Evolutionary conservation across 345 rosid species (phyloP), one percentile per base, ranked within the genome.

Genomic region (Aquilaria yunnanensis): DNA sequence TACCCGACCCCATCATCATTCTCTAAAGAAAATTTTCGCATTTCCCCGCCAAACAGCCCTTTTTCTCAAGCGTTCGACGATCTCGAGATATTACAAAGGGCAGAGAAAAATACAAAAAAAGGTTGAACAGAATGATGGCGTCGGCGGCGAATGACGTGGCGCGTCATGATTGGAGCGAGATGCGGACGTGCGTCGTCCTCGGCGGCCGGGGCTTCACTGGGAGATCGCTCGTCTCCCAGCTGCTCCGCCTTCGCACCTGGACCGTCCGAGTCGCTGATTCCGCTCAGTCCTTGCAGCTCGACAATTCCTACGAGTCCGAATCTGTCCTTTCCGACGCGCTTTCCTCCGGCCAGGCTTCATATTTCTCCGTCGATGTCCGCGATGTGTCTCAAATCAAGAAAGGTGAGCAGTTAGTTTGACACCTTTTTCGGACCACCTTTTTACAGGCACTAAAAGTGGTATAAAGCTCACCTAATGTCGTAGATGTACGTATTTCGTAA

Each of bases 201-300:
- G 88, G 92, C 37, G 98, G 98, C 45, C 80, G 87, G 56, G 92
- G 98, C 2, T 86, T 87, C 74, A 52, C 85, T 9, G 97, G 98
- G 62, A 74, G 87, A 75, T 79, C 90, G 75, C 96, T 90, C 29
- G 94, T 93, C 58, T 60, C 70, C 45, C 67, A 74, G 51, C 85
- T 93, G 70, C 82, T 90, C 23, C 74, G 79, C 51, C 83, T 83
- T 69, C 84, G 87, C 58, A 63, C 55, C 66, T 93, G 96, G 94
- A 80, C 78, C 70, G 87, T 90, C 67, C 96, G 94, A 32, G 85
- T 93, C 74, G 92, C 90, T 59, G 97, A 90, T 77, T 78, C 92
- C 55, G 33, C 77, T 72, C 80, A 45, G 37, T 70, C 84, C 31
- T 74, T 81, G 32, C 70, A 64, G 11, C 87, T 85, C 60, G 83